Conservation (phyloP, 805 yeast genomes). For the Blastobotrys chiropterorum region DNA sequence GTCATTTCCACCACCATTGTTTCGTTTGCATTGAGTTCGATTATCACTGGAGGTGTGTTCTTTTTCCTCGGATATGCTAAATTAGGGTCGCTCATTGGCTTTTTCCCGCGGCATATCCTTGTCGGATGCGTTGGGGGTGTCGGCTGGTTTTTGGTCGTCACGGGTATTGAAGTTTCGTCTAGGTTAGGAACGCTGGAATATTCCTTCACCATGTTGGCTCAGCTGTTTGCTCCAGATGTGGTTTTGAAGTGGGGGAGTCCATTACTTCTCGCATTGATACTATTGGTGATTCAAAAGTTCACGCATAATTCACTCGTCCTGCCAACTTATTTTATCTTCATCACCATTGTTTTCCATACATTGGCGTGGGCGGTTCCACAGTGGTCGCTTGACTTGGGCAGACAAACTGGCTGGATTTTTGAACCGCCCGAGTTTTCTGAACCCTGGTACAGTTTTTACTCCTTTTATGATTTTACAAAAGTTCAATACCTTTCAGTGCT, state of each 20-base stretch:
- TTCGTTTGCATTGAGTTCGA: slow-evolving; percentile 74
- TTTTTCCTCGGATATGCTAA: slow-evolving; percentile 67
- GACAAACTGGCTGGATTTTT: slow-evolving; percentile 83
- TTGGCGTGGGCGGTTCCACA: slow-evolving; percentile 59
- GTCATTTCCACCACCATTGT: slow-evolving; percentile 81
- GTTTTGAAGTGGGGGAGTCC: slow-evolving; percentile 71
- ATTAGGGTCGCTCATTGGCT: slow-evolving; percentile 84
- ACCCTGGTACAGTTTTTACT: slow-evolving; percentile 87
- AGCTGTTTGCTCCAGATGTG: slow-evolving; percentile 38
- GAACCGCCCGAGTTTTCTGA: slow-evolving; percentile 53
- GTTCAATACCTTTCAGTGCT: slow-evolving; percentile 73
- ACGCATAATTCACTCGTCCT: slow-evolving; percentile 67
- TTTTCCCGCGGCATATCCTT: slow-evolving; percentile 91
- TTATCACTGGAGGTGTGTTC: slow-evolving; percentile 83
- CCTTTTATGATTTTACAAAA: slow-evolving; percentile 55
- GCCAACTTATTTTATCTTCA: slow-evolving; percentile 70
- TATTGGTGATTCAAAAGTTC: slow-evolving; percentile 58
- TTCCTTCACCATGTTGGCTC: slow-evolving; percentile 41
- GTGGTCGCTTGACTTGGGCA: slow-evolving; percentile 53
- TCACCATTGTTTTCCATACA: slow-evolving; percentile 64
- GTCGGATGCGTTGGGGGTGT: slow-evolving; percentile 99
- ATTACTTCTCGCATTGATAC: slow-evolving; percentile 49
- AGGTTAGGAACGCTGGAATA: slow-evolving; percentile 69
- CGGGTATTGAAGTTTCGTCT: slow-evolving; percentile 90
- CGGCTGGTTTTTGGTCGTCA: slow-evolving; percentile 82